Evolutionary conservation across 177 flowering plant genomes (phyloP).

Genomic region (Tripterygium wilfordii): DNA sequence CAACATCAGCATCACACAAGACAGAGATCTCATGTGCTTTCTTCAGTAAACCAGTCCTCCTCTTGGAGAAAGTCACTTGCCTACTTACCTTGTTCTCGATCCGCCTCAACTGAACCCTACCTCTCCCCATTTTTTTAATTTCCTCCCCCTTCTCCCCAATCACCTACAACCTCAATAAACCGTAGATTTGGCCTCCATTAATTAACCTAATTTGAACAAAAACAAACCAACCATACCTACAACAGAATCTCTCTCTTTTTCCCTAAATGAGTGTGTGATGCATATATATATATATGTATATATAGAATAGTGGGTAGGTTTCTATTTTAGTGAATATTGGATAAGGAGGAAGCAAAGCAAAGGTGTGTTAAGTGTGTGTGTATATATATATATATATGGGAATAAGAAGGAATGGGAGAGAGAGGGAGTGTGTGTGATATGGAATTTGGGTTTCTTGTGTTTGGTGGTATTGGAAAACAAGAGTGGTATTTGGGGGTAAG

Average conservation of each 20-base stretch:
- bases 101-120: slow-evolving; percentile 55
- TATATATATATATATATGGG: slow-evolving; percentile 7
- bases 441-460: not conserved
- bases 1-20: slow-evolving; percentile 61
- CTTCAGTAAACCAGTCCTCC: slow-evolving; percentile 49
- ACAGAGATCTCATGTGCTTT: slow-evolving; percentile 72
- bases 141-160: not conserved
- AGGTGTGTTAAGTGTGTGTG: not conserved
- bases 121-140: slow-evolving; percentile 41
- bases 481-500: not conserved
- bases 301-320: not conserved
- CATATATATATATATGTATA: too few relatives aligned
- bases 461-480: not conserved
- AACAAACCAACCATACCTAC: too few relatives aligned
- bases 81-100: slow-evolving; percentile 69
- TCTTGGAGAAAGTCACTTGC: slow-evolving; percentile 64
- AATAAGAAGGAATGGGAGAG: not conserved
- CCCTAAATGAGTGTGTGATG: too few relatives aligned
- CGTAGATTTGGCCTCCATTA: not conserved
- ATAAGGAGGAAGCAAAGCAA: not conserved
- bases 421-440: not conserved
- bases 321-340: slow-evolving; percentile 11
- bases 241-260: too few relatives aligned
- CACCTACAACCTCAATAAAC: not conserved
- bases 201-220: too few relatives aligned